Evolutionary conservation across 345 rosid genomes (phyloP).

Genomic region (Ceriops zippeliana): DNA sequence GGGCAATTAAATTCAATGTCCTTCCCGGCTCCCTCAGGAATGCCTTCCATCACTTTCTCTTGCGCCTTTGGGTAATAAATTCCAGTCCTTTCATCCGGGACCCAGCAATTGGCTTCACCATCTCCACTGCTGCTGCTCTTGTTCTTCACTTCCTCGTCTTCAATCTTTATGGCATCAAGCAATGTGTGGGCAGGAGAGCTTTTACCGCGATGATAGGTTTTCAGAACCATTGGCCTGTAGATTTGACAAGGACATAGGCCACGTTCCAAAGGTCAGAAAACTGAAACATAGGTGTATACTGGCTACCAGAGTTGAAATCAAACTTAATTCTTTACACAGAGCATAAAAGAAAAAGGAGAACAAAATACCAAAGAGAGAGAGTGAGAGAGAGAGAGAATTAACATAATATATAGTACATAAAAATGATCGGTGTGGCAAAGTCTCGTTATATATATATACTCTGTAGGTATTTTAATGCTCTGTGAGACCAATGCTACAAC

Average conservation of each 20-base stretch:
- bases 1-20: slow-evolving; percentile 26
- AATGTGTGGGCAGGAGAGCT: slow-evolving; percentile 8
- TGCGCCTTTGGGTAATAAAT: slow-evolving; percentile 51
- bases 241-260: neutral
- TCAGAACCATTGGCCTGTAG: slow-evolving; percentile 32
- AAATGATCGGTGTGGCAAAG: neutral
- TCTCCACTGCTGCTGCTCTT: slow-evolving; percentile 2
- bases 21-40: slow-evolving; percentile 31
- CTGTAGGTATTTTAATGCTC: no score
- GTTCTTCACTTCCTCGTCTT: slow-evolving; percentile 25
- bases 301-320: no score
- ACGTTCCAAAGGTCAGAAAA: no score
- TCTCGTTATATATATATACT: no score
- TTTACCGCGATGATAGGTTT: slow-evolving; percentile 27
- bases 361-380: no score
- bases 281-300: no score
- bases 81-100: slow-evolving; percentile 38
- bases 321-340: no score
- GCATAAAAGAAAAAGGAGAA: no score
- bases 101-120: slow-evolving; percentile 24
- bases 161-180: slow-evolving; percentile 20
- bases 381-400: no score
- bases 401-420: neutral
- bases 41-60: slow-evolving; percentile 42
- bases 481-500: neutral